Conservation (phyloP, 345 rosid species). For the Diplotaxis tenuifolia region DNA sequence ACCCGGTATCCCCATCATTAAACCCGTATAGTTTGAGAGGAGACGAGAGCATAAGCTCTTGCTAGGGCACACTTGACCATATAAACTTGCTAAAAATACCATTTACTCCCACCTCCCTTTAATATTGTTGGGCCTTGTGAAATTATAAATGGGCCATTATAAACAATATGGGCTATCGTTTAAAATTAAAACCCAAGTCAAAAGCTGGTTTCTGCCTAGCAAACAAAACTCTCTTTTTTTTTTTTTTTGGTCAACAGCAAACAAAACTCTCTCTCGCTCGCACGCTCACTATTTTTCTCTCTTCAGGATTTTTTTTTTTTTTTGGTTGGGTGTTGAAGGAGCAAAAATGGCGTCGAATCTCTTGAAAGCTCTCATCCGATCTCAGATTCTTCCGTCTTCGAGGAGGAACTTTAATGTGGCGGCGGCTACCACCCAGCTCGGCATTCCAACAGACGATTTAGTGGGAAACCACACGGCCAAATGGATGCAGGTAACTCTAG, state of each 20-base stretch:
- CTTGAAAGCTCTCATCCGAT: slow-evolving; percentile 48
- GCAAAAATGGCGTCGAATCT: slow-evolving; percentile 58
- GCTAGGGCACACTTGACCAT: too few relatives aligned
- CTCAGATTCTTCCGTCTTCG: slow-evolving; percentile 41
- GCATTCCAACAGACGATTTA: slow-evolving; percentile 18
- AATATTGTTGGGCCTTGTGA: not conserved
- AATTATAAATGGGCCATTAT: not conserved
- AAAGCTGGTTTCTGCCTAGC: too few relatives aligned
- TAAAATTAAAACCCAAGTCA: slow-evolving; percentile 1
- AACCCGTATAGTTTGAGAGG: not conserved
- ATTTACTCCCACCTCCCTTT: too few relatives aligned
- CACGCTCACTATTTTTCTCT: not conserved
- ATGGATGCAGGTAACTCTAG: slow-evolving; percentile 81
- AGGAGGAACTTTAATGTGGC: slow-evolving; percentile 50
- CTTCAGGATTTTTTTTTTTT: not conserved
- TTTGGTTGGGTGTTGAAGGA: not conserved
- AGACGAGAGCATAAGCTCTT: too few relatives aligned
- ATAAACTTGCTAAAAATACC: too few relatives aligned
- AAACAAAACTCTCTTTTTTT: too few relatives aligned
- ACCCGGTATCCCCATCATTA: not conserved
- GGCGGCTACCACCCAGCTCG: slow-evolving; percentile 40
- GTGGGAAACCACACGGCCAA: slow-evolving; percentile 74
- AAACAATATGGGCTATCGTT: not conserved
- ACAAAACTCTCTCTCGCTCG: too few relatives aligned
- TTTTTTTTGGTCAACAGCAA: too few relatives aligned